A percentile compares a stretch with the other conserved stretches of the same genome.
These are phyloP conservation scores for Lentithecium fluviatile DNA, from an alignment of 495 filamentous ascomycete genomes.

Conservation along the genomic window DNA sequence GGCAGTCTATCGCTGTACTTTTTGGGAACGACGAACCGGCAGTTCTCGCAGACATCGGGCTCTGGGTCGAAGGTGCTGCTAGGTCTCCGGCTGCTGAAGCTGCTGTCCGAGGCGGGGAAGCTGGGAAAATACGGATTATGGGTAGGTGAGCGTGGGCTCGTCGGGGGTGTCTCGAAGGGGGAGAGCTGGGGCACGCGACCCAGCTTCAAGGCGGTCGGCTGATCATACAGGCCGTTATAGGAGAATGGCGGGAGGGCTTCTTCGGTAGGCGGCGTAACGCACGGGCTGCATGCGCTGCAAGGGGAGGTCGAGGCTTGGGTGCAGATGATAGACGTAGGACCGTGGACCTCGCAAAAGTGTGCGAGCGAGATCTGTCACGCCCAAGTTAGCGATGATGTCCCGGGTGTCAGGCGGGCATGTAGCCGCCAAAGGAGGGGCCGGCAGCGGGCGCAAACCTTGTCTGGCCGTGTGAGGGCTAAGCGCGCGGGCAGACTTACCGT, in stretches of 20 bases:
- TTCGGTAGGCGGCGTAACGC: conserved; percentile 39
- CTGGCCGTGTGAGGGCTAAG: conserved; percentile 4
- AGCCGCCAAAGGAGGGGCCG: conserved; percentile 9
- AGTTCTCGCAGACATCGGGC: conserved; percentile 60
- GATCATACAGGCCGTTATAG: conserved; percentile 30
- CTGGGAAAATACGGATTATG: conserved; percentile 42
- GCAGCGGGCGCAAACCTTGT: conserved; percentile 13
- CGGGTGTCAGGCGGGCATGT: conserved; percentile 18
- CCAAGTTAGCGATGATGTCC: conserved; percentile 24
- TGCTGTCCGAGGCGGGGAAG: conserved; percentile 44
- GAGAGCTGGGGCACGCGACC: conserved; percentile 37
- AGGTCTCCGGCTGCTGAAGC: conserved; percentile 38
- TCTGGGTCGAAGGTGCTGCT: conserved; percentile 46
- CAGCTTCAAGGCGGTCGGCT: conserved; percentile 21
- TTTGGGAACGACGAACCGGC: conserved; percentile 56
- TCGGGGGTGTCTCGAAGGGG: conserved; percentile 60
- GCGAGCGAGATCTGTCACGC: conserved; percentile 76
- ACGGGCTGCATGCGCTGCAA: conserved; percentile 71
- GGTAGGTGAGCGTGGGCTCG: conserved; percentile 51
- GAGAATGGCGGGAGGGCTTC: conserved; percentile 29
- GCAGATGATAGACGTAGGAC: conserved; percentile 91
- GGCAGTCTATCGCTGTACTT: conserved; percentile 56
- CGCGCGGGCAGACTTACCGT: conserved; percentile 30
- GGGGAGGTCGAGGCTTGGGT: conserved; percentile 81
- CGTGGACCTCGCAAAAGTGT: conserved; percentile 95